Evolutionary conservation across 163 green algal genomes (phyloP), one percentile per base, ranked within the genome.

Genomic region (Botryococcus braunii): DNA sequence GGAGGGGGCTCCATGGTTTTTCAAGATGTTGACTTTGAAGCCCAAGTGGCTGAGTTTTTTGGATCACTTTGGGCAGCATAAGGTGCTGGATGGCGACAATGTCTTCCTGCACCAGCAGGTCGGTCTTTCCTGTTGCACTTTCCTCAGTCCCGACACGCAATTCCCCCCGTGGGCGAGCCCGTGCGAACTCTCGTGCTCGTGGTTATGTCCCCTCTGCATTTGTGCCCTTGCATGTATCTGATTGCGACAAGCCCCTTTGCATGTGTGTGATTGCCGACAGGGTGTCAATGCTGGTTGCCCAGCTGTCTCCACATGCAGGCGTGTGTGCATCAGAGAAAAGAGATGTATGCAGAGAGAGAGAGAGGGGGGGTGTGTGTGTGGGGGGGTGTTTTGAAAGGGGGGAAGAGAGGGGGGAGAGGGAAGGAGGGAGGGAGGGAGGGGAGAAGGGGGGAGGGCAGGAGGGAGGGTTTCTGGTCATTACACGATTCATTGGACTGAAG

Each of bases 61-160:
- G 21, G 29, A 9, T 9, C 56, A 64, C 56, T 41, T 64, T 41
- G 31, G 31, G 27, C 56, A 64, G 56, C 27, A 64, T 40, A 34
- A 39, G 29, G 56, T 64, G 56, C 56, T 64, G 29, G 56, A 64
- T 40, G 56, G 56, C 8, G 56, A 64, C 56, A 64, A 41, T 23
- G 29, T 64, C 56, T 41, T 64, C 31, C 7, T 64, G n/a, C 56
- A 64, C n/a, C 9, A 47, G 25, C 56, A 64, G 56, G 56, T 64
- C 32, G 5, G 50, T 13, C 46, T 27, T 55, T 27, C 17, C 21
- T 21, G 21, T 55, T 13, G n/a, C n/a, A n/a, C n/a, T n/a, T n/a
- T n/a, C n/a, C n/a, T n/a, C n/a, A n/a, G n/a, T n/a, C n/a, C n/a
- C n/a, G n/a, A n/a, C n/a, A n/a, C n/a, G n/a, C n/a, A n/a, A n/a